Evolutionary conservation across 2,329 filamentous ascomycete species (phyloP), one percentile per base, ranked within the genome.

Genomic region (Colletotrichum plurivorum): DNA sequence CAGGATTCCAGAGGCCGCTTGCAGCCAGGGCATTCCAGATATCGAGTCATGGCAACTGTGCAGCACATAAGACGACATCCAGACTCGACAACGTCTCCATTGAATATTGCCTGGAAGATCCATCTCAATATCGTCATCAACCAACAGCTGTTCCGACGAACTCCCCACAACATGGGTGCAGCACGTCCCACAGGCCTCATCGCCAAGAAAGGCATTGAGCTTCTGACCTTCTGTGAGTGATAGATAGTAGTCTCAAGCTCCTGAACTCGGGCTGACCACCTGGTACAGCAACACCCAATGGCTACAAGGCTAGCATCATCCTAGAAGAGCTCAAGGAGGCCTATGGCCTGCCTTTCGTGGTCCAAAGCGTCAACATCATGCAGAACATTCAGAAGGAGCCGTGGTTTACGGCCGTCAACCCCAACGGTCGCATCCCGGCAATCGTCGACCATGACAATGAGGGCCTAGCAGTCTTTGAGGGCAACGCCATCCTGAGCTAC

Each of bases 401-500:
- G 1, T 92, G 90, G 90, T 92, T 88, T 81, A 88, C 85, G 0
- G 86, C 86, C 45, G 76, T 90, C 36, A 86, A 86, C 68, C 89
- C 90, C 45, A 93, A 92, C 77, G 90, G 90, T 3, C 85, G 89
- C 16, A 91, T 92, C 73, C 89, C 90, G 2, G 89, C 87, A 54
- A 86, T 92, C 54, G 85, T 92, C 36, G 90, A 92, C 79, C 90
- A 92, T 72, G 88, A 92, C 77, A 85, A 88, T 70, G 81, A 82
- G 64, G 85, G 79, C 54, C 87, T 92, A 59, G 79, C 86, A 51
- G 89, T 95, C 31, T 95, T 95, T 74, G 93, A 96, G 79, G 91
- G 90, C 52, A 87, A 90, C 54, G 88, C 91, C 69, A 95, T 95
- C 74, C 85, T 95, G 75, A 84, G 88, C 68, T 95, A 95, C 78